Evolutionary conservation across 2,329 filamentous ascomycete genomes (phyloP), one percentile per base, ranked within the genome.

Genomic region (Botryotinia narcissicola): DNA sequence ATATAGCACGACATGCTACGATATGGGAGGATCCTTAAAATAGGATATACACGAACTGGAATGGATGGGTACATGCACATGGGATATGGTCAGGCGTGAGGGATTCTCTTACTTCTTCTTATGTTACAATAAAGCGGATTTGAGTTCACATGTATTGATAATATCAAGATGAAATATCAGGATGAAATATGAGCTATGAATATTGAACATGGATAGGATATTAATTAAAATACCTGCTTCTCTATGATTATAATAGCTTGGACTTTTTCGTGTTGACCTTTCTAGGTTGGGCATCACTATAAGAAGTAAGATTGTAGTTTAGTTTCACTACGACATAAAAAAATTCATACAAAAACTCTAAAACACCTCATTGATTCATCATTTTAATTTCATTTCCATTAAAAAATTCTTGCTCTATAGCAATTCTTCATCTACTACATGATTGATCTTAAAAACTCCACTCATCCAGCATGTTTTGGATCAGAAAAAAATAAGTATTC

Each of bases 381-480:
- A 42, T 57, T 68, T 68, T 57, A 29, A 57, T 68, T 68, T 68
- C 64, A 68, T 68, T 68, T 68, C 35, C 48, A 68, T 68, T 57
- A 68, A 68, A 67, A 66, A 68, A 67, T 29, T 68, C 64, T 68
- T 68, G 64, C 64, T 35, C 67, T 35, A 70, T 70, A 70, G 51
- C 54, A 70, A 54, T 57, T 59, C 67, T 69, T 60, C 40, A 70
- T 44, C 67, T 60, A 32, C 48, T 70, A 22, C 46, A 68, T 57
- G 64, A 68, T 54, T 68, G 64, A 42, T 70, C 40, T 70, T 70
- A 61, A 70, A 44, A 70, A 70, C 67, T 70, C 67, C 67, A 70
- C 44, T 54, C 51, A 70, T 32, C 67, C 59, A 35, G 37, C 51
- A 57, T 57, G 51, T 29, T 57, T 70, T 60, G 67, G 20, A 70